Evolutionary conservation across 2,329 filamentous ascomycete genomes (phyloP).

Genomic region (Emergomyces pasteurianus): DNA sequence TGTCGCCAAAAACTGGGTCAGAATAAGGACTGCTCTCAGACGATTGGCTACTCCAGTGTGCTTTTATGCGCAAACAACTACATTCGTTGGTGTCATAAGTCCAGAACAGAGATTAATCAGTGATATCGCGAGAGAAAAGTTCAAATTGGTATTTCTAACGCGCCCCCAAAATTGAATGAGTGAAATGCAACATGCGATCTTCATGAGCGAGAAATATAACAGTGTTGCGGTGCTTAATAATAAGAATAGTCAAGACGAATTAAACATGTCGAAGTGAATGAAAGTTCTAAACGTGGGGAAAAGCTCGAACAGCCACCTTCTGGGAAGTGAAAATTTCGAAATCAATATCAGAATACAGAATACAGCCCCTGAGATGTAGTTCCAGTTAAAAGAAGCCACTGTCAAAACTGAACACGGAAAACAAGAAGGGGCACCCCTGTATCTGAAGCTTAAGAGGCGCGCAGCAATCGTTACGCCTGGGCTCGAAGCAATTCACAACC

Average conservation of each 20-base stretch:
- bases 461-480: background rate
- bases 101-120: background rate
- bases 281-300: background rate
- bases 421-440: background rate
- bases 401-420: background rate
- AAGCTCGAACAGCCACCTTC: background rate
- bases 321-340: background rate
- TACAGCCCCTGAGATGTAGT: background rate
- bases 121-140: background rate
- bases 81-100: background rate
- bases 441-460: background rate
- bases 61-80: background rate
- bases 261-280: background rate
- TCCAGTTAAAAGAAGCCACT: background rate
- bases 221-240: background rate
- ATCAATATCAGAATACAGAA: background rate
- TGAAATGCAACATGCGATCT: background rate
- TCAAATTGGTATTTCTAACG: background rate
- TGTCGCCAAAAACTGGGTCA: background rate
- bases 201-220: background rate
- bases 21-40: background rate
- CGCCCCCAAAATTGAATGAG: background rate
- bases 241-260: background rate
- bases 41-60: background rate
- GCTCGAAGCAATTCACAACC: background rate